Conservation (phyloP, 2,329 filamentous ascomycete genomes). For the Pyrenophora teres region DNA sequence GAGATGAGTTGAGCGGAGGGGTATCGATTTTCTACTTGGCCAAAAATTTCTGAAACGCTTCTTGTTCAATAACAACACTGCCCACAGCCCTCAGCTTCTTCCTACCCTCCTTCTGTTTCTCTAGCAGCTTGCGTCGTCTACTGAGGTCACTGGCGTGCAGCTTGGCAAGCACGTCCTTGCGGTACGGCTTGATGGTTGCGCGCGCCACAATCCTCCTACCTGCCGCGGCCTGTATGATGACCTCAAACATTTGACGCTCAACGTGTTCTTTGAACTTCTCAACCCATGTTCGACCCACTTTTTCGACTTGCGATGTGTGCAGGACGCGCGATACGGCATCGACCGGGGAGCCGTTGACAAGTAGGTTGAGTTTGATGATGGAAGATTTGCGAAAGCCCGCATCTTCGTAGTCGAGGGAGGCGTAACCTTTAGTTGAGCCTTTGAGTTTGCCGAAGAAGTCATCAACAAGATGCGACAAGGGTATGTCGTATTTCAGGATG, state of each 20-base stretch:
- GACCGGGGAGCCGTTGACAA: constrained; percentile 91
- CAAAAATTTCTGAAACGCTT: constrained; percentile 92
- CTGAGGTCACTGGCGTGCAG: constrained; percentile 88
- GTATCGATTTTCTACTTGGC: constrained; percentile 60
- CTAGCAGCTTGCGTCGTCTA: constrained; percentile 81
- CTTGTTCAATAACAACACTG: constrained; percentile 94
- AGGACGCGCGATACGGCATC: constrained; percentile 93
- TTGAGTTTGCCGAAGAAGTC: constrained; percentile 98
- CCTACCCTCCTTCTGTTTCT: constrained; percentile 95
- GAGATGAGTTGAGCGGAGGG: constrained; percentile 1
- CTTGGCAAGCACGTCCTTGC: constrained; percentile 93
- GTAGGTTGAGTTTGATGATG: constrained; percentile 85
- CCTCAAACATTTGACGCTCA: constrained; percentile 94
- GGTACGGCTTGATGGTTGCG: constrained; percentile 94
- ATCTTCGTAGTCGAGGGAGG: constrained; percentile 95
- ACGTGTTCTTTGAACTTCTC: constrained; percentile 97
- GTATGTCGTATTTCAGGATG: constrained; percentile 90
- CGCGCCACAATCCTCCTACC: constrained; percentile 83
- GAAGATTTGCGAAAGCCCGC: constrained; percentile 80
- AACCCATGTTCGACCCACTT: constrained; percentile 85
- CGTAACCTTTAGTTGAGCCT: constrained; percentile 90
- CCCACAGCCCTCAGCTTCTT: constrained; percentile 82
- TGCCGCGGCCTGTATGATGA: constrained; percentile 89
- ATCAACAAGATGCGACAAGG: constrained; percentile 87
- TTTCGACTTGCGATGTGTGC: constrained; percentile 78